Evolutionary conservation across 2,329 filamentous ascomycete species (phyloP), one percentile per base, ranked within the genome.

Genomic region (Penicillium sp.): DNA sequence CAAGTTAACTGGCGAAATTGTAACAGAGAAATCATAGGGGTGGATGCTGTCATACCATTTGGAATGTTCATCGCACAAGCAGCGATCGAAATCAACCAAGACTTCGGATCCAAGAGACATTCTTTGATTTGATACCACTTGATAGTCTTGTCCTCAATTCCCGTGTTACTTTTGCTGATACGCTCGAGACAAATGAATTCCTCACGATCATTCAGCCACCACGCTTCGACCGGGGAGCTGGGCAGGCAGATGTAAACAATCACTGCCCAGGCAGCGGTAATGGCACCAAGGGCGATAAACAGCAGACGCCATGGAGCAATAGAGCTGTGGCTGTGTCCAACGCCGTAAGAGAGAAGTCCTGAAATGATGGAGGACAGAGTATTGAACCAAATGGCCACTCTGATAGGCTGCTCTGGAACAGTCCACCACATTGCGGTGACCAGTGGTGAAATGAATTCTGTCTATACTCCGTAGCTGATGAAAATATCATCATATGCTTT

Each of bases 121-220:
- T 81, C 78, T 14, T 60, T 60, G 18, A 78, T 67, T 56, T 81
- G 78, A 11, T 66, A 62, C 28, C 66, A 60, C 55, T 80, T 80
- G 65, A 76, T 75, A 23, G 75, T 72, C 8, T 70, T 76, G 54
- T 79, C 78, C 43, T 65, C 60, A 8, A 68, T 58, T 4, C 65
- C 65, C 3, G 62, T 64, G 9, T 63, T 60, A 50, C 67, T 68
- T 34, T 56, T 45, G 16, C 56, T 59, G 23, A 67, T 55, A 11
- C 66, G 60, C 39, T 62, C 59, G 14, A 72, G 48, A 24, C 51
- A 57, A 21, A 65, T 53, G 19, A 62, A 62, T 26, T 63, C 60
- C 24, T 63, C 57, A 2, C 57, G 52, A 42, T 63, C 55, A 5
- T 55, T 56, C 28, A 67, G 59, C 19, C 57, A 67, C 56, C 62